Conservation (phyloP, 352 stramenopile species). For the Phytophthora ohioensis region DNA sequence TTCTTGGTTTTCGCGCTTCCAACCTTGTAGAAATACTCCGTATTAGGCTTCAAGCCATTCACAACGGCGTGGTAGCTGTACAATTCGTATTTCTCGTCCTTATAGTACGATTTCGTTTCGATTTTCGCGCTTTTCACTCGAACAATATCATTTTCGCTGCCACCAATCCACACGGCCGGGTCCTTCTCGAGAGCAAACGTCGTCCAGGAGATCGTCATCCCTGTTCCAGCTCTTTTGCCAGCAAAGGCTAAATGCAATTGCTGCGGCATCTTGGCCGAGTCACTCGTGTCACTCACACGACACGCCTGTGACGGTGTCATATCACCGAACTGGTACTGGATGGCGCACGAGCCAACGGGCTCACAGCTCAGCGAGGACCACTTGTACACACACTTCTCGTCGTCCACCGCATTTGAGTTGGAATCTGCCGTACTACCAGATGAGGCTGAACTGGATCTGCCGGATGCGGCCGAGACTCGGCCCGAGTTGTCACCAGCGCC, state of each 20-base stretch:
- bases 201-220: conserved; percentile 3
- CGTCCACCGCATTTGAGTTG: neutral
- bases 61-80: conserved; percentile 51
- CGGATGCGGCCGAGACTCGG: too few species aligned
- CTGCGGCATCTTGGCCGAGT: neutral
- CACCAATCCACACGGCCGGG: too few species aligned
- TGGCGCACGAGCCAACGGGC: neutral
- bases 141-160: too few species aligned
- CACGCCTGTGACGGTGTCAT: neutral
- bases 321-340: neutral
- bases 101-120: conserved; percentile 30
- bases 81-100: conserved; percentile 45
- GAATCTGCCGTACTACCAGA: neutral
- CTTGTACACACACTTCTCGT: neutral
- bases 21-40: conserved; percentile 43
- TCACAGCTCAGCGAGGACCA: neutral
- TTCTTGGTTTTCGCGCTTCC: conserved; percentile 15
- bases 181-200: neutral
- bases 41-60: conserved; percentile 35
- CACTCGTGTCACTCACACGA: neutral
- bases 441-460: too few species aligned
- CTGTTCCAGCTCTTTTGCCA: neutral
- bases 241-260: neutral
- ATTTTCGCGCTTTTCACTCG: too few species aligned
- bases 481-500: too few species aligned